These are phyloP conservation scores for Lactarius trivialis DNA, from an alignment of 768 basidiomycete genomes.

Conservation along the genomic window DNA sequence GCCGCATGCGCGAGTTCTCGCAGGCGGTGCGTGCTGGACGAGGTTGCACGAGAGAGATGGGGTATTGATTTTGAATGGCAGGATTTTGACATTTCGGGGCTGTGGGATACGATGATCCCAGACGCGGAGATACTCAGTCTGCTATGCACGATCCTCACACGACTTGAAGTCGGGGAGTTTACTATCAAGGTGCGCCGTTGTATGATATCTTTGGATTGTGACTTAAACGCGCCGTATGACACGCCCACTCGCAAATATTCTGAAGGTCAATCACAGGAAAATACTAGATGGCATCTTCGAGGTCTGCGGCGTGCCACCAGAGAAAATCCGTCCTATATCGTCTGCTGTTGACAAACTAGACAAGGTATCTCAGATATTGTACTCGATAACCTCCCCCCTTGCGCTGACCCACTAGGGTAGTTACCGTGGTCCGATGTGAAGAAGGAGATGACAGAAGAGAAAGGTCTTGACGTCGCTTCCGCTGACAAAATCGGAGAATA, in stretches of 20 bases:
- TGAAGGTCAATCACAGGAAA: constrained; percentile 92
- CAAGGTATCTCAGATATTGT: constrained; percentile 48
- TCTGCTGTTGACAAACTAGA: constrained; percentile 98
- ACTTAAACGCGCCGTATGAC: background rate
- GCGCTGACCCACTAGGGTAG: constrained; percentile 26
- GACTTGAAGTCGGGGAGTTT: constrained; percentile 88
- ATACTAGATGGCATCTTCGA: constrained; percentile 96
- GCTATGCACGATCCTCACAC: constrained; percentile 71
- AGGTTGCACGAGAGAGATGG: background rate
- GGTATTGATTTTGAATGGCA: constrained; percentile 28
- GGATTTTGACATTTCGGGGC: constrained; percentile 94
- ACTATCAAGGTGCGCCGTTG: constrained; percentile 69
- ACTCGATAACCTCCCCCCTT: background rate
- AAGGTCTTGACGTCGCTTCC: constrained; percentile 70
- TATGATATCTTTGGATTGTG: background rate
- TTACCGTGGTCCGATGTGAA: constrained; percentile 87
- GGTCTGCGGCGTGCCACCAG: constrained; percentile 86
- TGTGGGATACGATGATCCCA: constrained; percentile 95
- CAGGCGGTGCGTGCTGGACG: constrained; percentile 64
- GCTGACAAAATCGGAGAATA: constrained; percentile 97
- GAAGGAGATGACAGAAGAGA: constrained; percentile 95
- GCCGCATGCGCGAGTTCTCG: constrained; percentile 96
- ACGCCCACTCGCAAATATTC: background rate
- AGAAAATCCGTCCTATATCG: constrained; percentile 87
- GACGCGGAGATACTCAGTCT: constrained; percentile 88